Evolutionary conservation across 2,329 filamentous ascomycete species (phyloP), one percentile per base, ranked within the genome.

Genomic region (Podosphaera leucotricha): DNA sequence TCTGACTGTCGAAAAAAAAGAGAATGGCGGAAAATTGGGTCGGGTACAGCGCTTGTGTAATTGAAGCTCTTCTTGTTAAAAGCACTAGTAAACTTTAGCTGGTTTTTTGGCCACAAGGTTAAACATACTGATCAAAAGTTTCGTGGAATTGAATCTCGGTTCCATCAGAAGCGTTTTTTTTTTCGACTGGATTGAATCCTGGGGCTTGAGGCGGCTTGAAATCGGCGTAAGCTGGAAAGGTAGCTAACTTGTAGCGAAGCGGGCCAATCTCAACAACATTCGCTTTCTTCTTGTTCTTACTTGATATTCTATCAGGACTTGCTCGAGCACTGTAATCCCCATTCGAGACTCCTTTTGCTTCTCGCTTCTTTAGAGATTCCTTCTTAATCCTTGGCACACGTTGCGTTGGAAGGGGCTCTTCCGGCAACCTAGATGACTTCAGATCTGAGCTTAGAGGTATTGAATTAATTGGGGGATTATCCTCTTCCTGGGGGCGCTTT

Each of bases 1-100:
- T 95, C 90, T 38, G 84, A 90, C 52, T 84, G 78, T 48, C 86
- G 79, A 61, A 92, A 94, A 65, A 81, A 90, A 54, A 92, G 73
- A 50, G 77, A 85, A 49, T 85, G 83, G 6, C 83, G 77, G 55
- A 94, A 93, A 18, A 72, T 68, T 1, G 85, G 84, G 52, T 94
- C 86, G 52, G 85, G 84, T 51, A 94, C 86, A 58, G 83, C 92
- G 54, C 86, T 81, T 26, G 77, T 80, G 59, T 95, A 95, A 47
- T 84, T 80, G 59, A 87, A 95, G 45, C 78, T 72, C 54, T 74
- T 76, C 53, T 77, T 76, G 50, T 77, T 78, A 46, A 65, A 71
- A 15, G 74, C 70, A 55, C 71, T 72, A 36, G 6, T 11, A 38
- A 22, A 41, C 2, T 28, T 41, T 41, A 41, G 39, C 13, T 41